Evolutionary conservation across 2,329 filamentous ascomycete species (phyloP).

Genomic region (Aspergillus fumigatiaffinis): DNA sequence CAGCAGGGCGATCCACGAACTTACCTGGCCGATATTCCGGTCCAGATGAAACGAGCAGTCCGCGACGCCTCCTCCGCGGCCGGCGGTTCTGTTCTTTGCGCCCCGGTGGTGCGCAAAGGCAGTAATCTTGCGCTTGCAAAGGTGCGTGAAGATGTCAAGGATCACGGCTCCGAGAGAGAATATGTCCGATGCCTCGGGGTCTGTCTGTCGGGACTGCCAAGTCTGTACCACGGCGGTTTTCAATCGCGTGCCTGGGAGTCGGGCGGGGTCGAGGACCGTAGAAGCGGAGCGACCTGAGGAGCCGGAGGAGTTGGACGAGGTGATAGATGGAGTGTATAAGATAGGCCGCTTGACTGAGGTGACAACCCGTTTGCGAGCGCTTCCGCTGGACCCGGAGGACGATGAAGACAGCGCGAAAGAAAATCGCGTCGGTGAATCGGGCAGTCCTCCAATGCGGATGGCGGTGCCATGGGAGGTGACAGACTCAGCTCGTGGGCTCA

Average conservation of each 20-base stretch:
- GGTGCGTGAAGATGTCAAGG: conserved; percentile 56
- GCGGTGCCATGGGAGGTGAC: conserved; percentile 33
- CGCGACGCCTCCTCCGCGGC: conserved; percentile 46
- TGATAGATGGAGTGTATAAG: conserved; percentile 31
- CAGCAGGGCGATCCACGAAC: conserved; percentile 53
- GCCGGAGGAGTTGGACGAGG: conserved; percentile 27
- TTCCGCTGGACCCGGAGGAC: conserved; percentile 29
- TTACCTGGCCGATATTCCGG: conserved; percentile 50
- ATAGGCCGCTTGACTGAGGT: conserved; percentile 24
- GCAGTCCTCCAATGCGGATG: conserved; percentile 28
- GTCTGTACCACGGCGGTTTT: conserved; percentile 31
- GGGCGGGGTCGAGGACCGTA: conserved; percentile 13
- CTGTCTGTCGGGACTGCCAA: conserved; percentile 36
- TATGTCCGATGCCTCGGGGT: conserved; percentile 47
- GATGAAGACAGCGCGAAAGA: conserved; percentile 32
- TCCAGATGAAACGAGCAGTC: conserved; percentile 56
- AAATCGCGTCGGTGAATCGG: conserved; percentile 26
- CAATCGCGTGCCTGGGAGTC: conserved; percentile 31
- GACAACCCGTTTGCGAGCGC: conserved; percentile 14
- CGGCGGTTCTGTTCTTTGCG: conserved; percentile 48
- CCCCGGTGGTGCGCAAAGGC: conserved; percentile 55
- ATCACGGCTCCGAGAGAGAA: conserved; percentile 58
- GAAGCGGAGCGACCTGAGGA: conserved; percentile 14
- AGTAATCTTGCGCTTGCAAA: conserved; percentile 54
- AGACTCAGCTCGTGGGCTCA: conserved; percentile 26